phyloP scores from a whole-genome alignment of 2,329 filamentous ascomycete genomes.

The Cladobotryum protrusum region DNA sequence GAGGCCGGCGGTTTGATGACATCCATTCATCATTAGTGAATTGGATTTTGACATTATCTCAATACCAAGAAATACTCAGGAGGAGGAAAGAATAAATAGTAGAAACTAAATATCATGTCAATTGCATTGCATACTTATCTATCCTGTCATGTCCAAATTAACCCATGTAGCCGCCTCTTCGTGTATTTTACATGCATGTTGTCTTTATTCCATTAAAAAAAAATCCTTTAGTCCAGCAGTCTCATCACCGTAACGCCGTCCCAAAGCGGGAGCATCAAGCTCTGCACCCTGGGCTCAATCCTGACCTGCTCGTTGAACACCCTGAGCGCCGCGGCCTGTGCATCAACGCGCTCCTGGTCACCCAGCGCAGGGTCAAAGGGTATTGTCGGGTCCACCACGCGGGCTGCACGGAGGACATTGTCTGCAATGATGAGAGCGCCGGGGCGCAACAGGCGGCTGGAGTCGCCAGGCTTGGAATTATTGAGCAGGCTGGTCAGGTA shows the following conservation, averaged over 20 bases:
- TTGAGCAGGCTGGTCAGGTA: constrained; percentile 38
- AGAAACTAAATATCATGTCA: no score
- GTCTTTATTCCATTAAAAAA: no score
- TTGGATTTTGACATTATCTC: no score
- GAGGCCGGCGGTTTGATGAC: no score
- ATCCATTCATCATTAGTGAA: no score
- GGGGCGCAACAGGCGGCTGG: constrained; percentile 33
- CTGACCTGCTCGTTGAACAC: constrained; percentile 29
- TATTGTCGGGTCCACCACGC: constrained; percentile 31
- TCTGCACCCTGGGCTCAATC: constrained; percentile 28
- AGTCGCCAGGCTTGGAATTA: constrained; percentile 27
- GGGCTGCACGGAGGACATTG: constrained; percentile 40
- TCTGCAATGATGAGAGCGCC: constrained; percentile 44
- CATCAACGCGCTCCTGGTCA: not conserved
- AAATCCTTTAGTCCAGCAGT: no score
- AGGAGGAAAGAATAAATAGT: no score
- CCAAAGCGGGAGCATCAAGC: constrained; percentile 36
- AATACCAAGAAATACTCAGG: no score
- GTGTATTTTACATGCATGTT: no score
- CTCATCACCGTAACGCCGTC: constrained; percentile 30
- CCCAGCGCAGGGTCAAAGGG: constrained; percentile 37
- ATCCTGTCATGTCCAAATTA: no score
- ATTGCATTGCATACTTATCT: no score
- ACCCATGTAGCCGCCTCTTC: no score
- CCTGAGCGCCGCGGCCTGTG: constrained; percentile 15